phyloP scores from a whole-genome alignment of 345 rosid species.

The rapeseed (Brassica napus) region Da-Ae NC_063443.1:19205001-19205500 shows the following conservation, averaged over 20 bases:
- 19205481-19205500: conserved; percentile 18
- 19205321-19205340: not conserved
- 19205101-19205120: not conserved
- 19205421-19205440: not conserved
- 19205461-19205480: not conserved
- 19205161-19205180: conserved; percentile 58
- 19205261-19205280: not conserved
- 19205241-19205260: conserved; percentile 13
- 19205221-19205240: conserved; percentile 11
- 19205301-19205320: not conserved
- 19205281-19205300: not conserved
- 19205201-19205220: conserved; percentile 27
- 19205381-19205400: not conserved
- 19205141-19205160: conserved; percentile 56
- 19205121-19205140: conserved; percentile 56
- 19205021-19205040: conserved; percentile 64
- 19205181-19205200: conserved; percentile 49
- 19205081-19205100: not conserved
- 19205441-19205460: not conserved
- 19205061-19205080: not conserved
- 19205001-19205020: conserved; percentile 72
- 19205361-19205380: not conserved
- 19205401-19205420: not conserved
- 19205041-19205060: conserved; percentile 58
- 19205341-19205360: not conserved